These are phyloP conservation scores for Starmerella kuoi DNA, from an alignment of 805 yeast species.

Conservation along the genomic window DNA sequence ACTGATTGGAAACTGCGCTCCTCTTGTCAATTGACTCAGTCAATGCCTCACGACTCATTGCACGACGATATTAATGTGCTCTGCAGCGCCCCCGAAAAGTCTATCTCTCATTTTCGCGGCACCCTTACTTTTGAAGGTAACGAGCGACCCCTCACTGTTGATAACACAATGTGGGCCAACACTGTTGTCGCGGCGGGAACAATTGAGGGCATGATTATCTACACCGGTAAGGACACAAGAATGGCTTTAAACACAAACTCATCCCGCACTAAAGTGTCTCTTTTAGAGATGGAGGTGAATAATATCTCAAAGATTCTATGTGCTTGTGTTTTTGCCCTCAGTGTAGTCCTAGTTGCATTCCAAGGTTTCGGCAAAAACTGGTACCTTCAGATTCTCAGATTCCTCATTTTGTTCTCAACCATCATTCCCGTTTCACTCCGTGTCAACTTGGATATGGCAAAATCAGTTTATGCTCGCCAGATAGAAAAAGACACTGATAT, in stretches of 20 bases:
- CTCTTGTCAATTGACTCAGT: slow-evolving; percentile 65
- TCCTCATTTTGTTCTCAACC: slow-evolving; percentile 81
- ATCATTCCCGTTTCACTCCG: slow-evolving; percentile 92
- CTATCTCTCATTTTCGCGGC: slow-evolving; percentile 74
- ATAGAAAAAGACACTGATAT: slow-evolving; percentile 78
- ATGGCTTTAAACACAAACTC: slow-evolving; percentile 87
- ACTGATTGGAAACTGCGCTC: slow-evolving; percentile 95
- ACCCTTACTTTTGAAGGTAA: slow-evolving; percentile 53
- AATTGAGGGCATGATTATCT: slow-evolving; percentile 75
- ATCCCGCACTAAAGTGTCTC: slow-evolving; percentile 77
- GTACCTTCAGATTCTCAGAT: slow-evolving; percentile 86
- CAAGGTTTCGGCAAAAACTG: slow-evolving; percentile 61
- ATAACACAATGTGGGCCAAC: slow-evolving; percentile 95
- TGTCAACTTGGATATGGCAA: slow-evolving; percentile 89
- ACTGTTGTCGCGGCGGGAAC: slow-evolving; percentile 92
- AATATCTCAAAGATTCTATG: slow-evolving; percentile 78
- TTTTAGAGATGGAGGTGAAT: slow-evolving; percentile 84
- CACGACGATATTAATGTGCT: slow-evolving; percentile 40
- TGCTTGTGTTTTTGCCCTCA: slow-evolving; percentile 66
- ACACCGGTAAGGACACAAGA: slow-evolving; percentile 87
- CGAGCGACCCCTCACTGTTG: slow-evolving; percentile 47
- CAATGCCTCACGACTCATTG: slow-evolving; percentile 29
- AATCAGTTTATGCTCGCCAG: slow-evolving; percentile 89
- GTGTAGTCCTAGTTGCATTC: slow-evolving; percentile 63
- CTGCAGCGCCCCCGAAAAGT: slow-evolving; percentile 72